Base-by-base conservation (phyloP, 371 early-diverging fungal species). In the Apophysomyces sp. region DNA sequence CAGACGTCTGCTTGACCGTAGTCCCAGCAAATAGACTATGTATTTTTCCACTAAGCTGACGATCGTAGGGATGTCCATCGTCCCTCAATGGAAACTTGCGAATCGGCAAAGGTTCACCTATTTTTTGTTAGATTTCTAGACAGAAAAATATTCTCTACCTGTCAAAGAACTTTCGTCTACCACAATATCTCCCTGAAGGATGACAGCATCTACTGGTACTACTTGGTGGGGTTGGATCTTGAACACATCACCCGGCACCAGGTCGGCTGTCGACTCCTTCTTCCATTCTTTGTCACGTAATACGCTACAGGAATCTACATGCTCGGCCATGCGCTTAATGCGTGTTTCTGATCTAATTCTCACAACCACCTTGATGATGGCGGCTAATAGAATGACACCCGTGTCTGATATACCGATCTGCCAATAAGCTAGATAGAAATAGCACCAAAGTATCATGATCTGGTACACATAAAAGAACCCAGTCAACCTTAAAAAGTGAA, bases 391-490 rank as follows among this genome's bases (percentile, higher is more conserved):
- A 44, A 90, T 83, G 7, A 92, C 86, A 51, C 72, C 66, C 0
- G 88, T 86, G 44, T 89, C 82, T 0, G 89, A 87, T 0, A 89
- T 21, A 9, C 86, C 92, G 63, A 92, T 89, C 57, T 81, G 80
- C 77, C 84, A 92, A 69, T 89, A 90, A 24, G 80, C 82, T 54
- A 86, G 73, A 61, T 86, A 85, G 69, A 83, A 86, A 68, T 87
- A 91, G 15, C 85, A 80, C 84, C 85, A 84, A 30, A 92, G 67
- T 27, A 85, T 78, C 71, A 87, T 80, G 21, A 88, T 49, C 72
- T 92, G 91, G 71, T 89, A 92, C n/a, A 91, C 70, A 64, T 92
- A 92, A 66, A 92, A 91, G 67, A 88, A 81, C 7, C 83, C 81
- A 15, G 82, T 77, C 55, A 89, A 77, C 34, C 72, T n/a, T 72